Conservation (phyloP, 2,329 filamentous ascomycete genomes). For the Dissoconium aciculare region DNA sequence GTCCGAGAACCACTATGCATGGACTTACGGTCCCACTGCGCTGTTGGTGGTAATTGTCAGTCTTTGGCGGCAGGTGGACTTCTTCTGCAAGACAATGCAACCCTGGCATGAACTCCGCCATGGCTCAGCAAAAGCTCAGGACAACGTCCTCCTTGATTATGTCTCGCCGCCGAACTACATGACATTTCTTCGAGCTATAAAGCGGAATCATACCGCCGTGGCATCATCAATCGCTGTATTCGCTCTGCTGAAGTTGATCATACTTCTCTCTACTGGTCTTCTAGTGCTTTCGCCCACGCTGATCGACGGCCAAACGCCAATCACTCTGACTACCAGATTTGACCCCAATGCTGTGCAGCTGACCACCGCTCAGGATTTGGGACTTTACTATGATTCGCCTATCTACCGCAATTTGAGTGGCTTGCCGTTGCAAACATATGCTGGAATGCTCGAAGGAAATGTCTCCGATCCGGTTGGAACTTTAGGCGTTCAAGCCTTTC, state of each 20-base stretch:
- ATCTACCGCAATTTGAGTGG: not conserved
- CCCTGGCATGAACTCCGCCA: conserved; percentile 3
- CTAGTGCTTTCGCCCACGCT: conserved; percentile 2
- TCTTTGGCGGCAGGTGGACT: conserved; percentile 6
- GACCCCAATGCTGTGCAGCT: conserved; percentile 1
- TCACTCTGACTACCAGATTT: conserved; percentile 2
- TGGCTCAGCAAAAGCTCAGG: conserved; percentile 1
- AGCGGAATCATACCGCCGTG: conserved; percentile 1
- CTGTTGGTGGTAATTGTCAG: conserved; percentile 4
- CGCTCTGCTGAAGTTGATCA: conserved; percentile 3
- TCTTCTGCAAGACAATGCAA: conserved; percentile 5
- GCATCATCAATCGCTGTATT: conserved; percentile 2
- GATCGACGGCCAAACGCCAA: not conserved
- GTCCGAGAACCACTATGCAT: conserved; percentile 5
- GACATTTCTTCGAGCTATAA: not conserved
- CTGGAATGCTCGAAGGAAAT: not conserved
- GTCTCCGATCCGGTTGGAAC: not conserved
- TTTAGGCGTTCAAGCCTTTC: conserved; percentile 1
- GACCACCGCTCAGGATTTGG: not conserved
- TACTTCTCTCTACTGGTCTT: conserved; percentile 3
- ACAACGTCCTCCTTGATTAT: conserved; percentile 4
- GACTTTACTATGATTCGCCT: not conserved
- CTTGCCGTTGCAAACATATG: conserved; percentile 1
- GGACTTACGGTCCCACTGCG: conserved; percentile 6
- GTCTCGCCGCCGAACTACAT: conserved; percentile 3